Evolutionary conservation across 2,329 filamentous ascomycete species (phyloP), one percentile per base, ranked within the genome.

Genomic region (Lecanicillium sp.): DNA sequence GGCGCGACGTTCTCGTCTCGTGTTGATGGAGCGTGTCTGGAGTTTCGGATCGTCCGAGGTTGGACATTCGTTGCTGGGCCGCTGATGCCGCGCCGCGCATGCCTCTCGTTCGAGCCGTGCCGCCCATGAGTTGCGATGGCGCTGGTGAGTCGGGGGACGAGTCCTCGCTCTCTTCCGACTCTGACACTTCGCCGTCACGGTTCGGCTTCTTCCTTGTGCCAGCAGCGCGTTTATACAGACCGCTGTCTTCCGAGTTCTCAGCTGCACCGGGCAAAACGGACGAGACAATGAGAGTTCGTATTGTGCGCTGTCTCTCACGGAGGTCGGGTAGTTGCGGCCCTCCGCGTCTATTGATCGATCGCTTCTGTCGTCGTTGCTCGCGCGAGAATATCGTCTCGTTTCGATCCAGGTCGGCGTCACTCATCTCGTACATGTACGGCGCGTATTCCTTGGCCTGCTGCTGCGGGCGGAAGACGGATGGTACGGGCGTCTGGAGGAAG

Each of bases 281-380:
- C 9, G 90, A 96, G 2, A 98, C 87, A 37, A 97, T 77, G 49
- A 96, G 73, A 0, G 90, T 96, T 33, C 92, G 80, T 41, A 97
- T 90, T 1, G 92, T 97, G 37, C 90, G 79, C 62, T 92, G 90
- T 39, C 89, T 78, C 52, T 98, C 92, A 58, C 94, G 95, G 42
- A 98, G 78, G 63, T 98, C 92, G n/a, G 92, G 92, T 29, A 98
- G 68, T 43, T 87, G 84, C 5, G 92, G 92, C 0, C 92, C 92
- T 46, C 92, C 92, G 52, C 92, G 79, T 46, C 92, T 77, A 58
- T 96, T 97, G 51, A 95, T 86, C 6, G 92, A 95, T 34, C 92
- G 79, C 66, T 98, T 98, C 64, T 97, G 89, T 37, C 89, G 79
- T 50, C 92, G 75, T 60, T 97, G 89, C 58, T 98, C 92, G 48